phyloP scores from a whole-genome alignment of 106 monocot species.

The Ottelia alismoides region DNA sequence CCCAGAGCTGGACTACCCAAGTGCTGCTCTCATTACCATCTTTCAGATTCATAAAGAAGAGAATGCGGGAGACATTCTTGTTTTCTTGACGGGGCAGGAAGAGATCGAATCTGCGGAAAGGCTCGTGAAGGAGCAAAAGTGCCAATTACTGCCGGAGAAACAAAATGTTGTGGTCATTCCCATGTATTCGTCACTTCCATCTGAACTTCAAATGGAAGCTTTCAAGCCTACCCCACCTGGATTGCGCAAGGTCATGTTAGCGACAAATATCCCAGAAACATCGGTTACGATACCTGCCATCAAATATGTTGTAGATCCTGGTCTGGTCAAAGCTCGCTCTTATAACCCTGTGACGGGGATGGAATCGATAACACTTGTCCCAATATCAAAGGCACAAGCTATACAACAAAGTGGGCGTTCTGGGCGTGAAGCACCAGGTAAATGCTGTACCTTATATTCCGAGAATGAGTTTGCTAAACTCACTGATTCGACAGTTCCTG shows the following conservation, averaged over 20 bases:
- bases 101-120: slow-evolving; percentile 95
- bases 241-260: slow-evolving; percentile 85
- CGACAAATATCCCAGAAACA: slow-evolving; percentile 98
- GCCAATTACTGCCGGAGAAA: slow-evolving; percentile 39
- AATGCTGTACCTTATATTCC: slow-evolving; percentile 76
- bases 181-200: slow-evolving; percentile 92
- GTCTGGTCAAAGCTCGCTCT: slow-evolving; percentile 82
- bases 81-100: slow-evolving; percentile 95
- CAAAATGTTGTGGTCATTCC: slow-evolving; percentile 48
- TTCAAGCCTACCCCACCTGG: slow-evolving; percentile 66
- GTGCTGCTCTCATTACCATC: slow-evolving; percentile 69
- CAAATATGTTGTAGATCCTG: slow-evolving; percentile 93
- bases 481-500: slow-evolving; percentile 73
- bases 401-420: slow-evolving; percentile 96
- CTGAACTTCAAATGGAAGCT: slow-evolving; percentile 89
- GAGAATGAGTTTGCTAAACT: slow-evolving; percentile 79
- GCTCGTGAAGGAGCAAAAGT: slow-evolving; percentile 53
- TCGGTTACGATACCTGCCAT: slow-evolving; percentile 96
- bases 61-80: slow-evolving; percentile 82
- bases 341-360: slow-evolving; percentile 83
- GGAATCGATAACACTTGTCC: slow-evolving; percentile 75
- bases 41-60: slow-evolving; percentile 93
- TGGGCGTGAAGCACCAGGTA: slow-evolving; percentile 87
- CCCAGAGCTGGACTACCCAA: slow-evolving; percentile 66
- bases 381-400: slow-evolving; percentile 92